Evolutionary conservation across 75 land plant genomes (phyloP).

Genomic region (Pinus tabuliformis): DNA sequence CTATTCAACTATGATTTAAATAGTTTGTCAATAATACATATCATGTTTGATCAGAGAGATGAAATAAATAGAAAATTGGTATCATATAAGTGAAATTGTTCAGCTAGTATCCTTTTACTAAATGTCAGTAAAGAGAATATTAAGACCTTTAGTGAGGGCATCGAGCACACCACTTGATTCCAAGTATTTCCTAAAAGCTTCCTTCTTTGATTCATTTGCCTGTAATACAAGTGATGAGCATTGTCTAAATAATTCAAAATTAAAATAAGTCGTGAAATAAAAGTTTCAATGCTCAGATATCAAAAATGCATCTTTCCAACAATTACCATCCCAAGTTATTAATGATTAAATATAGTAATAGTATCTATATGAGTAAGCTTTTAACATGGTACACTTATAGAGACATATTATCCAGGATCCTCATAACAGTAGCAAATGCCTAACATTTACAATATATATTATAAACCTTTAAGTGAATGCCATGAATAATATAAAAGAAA

Average conservation of each 20-base stretch:
- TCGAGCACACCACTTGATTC: conserved; percentile 96
- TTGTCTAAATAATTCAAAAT: neutral
- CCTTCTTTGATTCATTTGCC: conserved; percentile 97
- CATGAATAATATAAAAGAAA: no score
- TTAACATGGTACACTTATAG: no score
- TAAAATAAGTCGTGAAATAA: neutral
- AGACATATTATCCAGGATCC: no score
- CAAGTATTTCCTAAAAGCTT: conserved; percentile 92
- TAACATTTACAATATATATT: no score
- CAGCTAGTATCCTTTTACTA: neutral
- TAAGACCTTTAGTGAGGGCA: conserved; percentile 85
- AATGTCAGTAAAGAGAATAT: neutral
- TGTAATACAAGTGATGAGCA: conserved; percentile 20
- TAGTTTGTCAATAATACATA: neutral
- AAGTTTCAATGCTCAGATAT: neutral
- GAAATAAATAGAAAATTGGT: neutral
- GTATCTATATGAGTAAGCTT: neutral
- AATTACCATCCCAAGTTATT: neutral
- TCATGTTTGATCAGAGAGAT: neutral
- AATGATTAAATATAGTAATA: neutral
- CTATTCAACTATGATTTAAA: neutral
- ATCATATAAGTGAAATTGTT: neutral
- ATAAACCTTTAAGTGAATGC: no score
- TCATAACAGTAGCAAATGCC: no score
- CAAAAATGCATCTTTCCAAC: neutral